phyloP scores from a whole-genome alignment of 208 protist genomes.

The Crithidia sp. region DNA sequence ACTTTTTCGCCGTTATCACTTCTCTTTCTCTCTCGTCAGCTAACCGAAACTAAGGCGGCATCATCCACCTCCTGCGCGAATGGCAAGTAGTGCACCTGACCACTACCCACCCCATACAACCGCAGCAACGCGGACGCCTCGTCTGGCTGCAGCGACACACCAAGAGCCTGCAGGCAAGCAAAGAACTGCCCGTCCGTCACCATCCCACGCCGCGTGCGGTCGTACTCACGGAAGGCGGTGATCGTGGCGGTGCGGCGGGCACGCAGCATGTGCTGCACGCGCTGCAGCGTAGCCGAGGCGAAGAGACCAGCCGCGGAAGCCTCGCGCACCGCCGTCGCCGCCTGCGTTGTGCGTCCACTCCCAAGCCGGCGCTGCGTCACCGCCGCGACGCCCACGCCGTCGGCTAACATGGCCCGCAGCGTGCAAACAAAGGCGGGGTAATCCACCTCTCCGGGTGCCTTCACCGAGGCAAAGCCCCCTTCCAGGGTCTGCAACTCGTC shows the following conservation, averaged over 20 bases:
- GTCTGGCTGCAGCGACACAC: constrained; percentile 70
- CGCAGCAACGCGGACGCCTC: constrained; percentile 57
- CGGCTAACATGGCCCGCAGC: constrained; percentile 55
- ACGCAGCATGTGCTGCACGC: constrained; percentile 55
- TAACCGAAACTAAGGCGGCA: constrained; percentile 37
- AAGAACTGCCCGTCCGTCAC: constrained; percentile 91
- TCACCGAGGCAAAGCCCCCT: constrained; percentile 47
- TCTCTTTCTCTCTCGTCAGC: constrained; percentile 5
- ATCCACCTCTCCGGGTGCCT: constrained; percentile 45
- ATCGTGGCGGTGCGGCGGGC: constrained; percentile 59
- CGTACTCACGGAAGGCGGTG: constrained; percentile 82
- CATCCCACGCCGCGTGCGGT: constrained; percentile 68
- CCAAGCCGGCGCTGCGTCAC: constrained; percentile 53
- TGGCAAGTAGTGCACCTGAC: constrained; percentile 75
- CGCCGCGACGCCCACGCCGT: constrained; percentile 50
- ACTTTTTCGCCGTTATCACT: not conserved
- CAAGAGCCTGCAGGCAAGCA: constrained; percentile 72
- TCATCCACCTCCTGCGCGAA: constrained; percentile 68
- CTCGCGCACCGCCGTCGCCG: not conserved
- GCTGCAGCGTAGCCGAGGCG: constrained; percentile 40
- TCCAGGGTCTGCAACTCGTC: constrained; percentile 63
- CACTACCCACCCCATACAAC: constrained; percentile 59
- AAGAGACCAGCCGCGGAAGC: constrained; percentile 14
- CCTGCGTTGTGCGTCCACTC: not conserved
- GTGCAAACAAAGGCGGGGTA: constrained; percentile 75